Conservation (phyloP, 495 filamentous ascomycete species). For the Aspergillus conjunctus region DNA sequence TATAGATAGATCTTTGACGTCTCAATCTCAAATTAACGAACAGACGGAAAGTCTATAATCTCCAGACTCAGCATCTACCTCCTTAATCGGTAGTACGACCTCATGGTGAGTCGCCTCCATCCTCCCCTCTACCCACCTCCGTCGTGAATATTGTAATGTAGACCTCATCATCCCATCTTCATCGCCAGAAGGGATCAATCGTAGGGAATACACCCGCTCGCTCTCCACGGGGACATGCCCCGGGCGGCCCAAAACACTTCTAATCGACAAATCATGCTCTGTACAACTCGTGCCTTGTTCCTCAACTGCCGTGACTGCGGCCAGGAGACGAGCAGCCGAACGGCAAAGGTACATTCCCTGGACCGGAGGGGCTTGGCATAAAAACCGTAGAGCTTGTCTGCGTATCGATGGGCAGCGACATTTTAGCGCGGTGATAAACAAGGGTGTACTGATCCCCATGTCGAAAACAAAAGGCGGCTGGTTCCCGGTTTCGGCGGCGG, state of each 20-base stretch:
- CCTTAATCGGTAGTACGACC: too few species aligned
- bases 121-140: neutral
- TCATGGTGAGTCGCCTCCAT: too few species aligned
- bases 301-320: neutral
- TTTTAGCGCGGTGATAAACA: conserved; percentile 54
- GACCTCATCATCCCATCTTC: neutral
- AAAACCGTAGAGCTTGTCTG: conserved; percentile 42
- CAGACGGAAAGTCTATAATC: too few species aligned
- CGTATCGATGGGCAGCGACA: conserved; percentile 50
- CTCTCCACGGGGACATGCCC: neutral
- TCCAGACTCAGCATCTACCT: too few species aligned
- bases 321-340: conserved; percentile 1
- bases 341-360: conserved; percentile 26
- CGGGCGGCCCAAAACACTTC: neutral
- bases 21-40: too few species aligned
- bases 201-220: neutral
- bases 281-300: neutral
- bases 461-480: conserved; percentile 50
- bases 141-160: neutral
- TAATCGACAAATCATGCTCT: neutral
- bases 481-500: neutral
- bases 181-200: neutral
- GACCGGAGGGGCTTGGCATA: conserved; percentile 30
- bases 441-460: conserved; percentile 50
- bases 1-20: too few species aligned